Evolutionary conservation across 208 protist species (phyloP).

Genomic region (Crithidia mellificae): DNA sequence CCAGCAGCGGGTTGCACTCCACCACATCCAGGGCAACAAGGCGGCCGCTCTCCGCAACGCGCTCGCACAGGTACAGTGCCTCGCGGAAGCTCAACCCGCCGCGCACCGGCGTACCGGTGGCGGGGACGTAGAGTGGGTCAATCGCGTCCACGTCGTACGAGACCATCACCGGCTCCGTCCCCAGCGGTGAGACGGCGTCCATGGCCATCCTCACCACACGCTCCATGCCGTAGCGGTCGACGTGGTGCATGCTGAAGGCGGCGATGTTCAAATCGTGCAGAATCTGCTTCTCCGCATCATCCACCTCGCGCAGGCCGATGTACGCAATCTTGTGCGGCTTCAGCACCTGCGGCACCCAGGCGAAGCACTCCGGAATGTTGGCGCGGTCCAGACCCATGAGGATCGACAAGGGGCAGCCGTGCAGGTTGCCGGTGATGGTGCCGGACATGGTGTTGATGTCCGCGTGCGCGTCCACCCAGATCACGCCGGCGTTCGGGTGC

Average conservation of each 20-base stretch:
- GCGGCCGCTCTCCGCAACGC: constrained; percentile 46
- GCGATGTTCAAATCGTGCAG: constrained; percentile 52
- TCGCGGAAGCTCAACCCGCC: constrained; percentile 59
- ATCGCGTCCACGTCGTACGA: constrained; percentile 73
- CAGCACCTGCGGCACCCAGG: constrained; percentile 40
- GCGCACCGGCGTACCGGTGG: constrained; percentile 64
- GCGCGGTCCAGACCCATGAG: constrained; percentile 55
- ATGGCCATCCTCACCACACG: constrained; percentile 54
- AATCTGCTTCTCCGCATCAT: constrained; percentile 61
- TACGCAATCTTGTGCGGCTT: constrained; percentile 64
- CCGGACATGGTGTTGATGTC: constrained; percentile 75
- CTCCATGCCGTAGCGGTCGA: constrained; percentile 65
- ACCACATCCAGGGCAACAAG: constrained; percentile 61
- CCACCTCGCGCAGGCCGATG: constrained; percentile 68
- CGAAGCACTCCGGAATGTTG: constrained; percentile 43
- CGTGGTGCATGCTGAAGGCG: constrained; percentile 59
- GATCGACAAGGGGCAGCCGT: constrained; percentile 72
- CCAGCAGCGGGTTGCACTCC: constrained; percentile 71
- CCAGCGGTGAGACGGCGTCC: constrained; percentile 42
- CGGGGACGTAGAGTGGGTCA: constrained; percentile 53
- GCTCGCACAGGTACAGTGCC: constrained; percentile 47
- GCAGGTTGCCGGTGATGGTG: constrained; percentile 66
- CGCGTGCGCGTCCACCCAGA: constrained; percentile 82
- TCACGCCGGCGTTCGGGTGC: constrained; percentile 55
- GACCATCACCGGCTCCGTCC: constrained; percentile 59